Conservation (phyloP, 306 rosid species). For the Carpinus viminea region DNA sequence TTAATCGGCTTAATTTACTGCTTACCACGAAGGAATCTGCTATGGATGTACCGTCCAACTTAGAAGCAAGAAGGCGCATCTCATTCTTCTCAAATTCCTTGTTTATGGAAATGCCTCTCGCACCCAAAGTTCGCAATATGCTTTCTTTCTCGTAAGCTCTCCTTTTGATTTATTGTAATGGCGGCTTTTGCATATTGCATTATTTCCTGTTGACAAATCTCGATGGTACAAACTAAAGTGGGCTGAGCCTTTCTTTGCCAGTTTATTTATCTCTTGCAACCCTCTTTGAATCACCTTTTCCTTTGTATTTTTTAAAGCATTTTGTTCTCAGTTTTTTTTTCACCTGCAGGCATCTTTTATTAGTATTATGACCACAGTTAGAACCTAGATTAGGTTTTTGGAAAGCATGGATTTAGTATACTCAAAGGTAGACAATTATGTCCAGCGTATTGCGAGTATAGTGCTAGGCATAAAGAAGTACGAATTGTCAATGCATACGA, state of each 20-base stretch:
- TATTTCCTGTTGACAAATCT: slow-evolving; percentile 18
- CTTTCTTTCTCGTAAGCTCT: slow-evolving; percentile 95
- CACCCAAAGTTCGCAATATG: slow-evolving; percentile 99
- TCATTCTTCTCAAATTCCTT: slow-evolving; percentile 94
- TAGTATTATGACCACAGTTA: not conserved
- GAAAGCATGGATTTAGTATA: not conserved
- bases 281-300: not conserved
- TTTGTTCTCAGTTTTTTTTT: not conserved
- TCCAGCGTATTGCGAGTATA: not conserved
- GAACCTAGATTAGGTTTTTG: not conserved
- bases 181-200: not conserved
- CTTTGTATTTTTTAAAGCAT: not conserved
- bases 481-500: not conserved
- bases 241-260: slow-evolving; percentile 3
- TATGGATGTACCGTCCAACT: slow-evolving; percentile 97
- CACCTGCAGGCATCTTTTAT: not conserved
- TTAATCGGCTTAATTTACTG: slow-evolving; percentile 72
- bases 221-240: slow-evolving; percentile 14
- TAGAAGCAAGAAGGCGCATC: slow-evolving; percentile 94
- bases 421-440: not conserved
- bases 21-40: slow-evolving; percentile 98
- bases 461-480: not conserved
- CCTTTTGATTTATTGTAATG: not conserved
- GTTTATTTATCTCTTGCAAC: not conserved
- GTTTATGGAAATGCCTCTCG: slow-evolving; percentile 92